phyloP scores from a whole-genome alignment of 2,329 filamentous ascomycete genomes.

The Colletotrichum sp. region DNA sequence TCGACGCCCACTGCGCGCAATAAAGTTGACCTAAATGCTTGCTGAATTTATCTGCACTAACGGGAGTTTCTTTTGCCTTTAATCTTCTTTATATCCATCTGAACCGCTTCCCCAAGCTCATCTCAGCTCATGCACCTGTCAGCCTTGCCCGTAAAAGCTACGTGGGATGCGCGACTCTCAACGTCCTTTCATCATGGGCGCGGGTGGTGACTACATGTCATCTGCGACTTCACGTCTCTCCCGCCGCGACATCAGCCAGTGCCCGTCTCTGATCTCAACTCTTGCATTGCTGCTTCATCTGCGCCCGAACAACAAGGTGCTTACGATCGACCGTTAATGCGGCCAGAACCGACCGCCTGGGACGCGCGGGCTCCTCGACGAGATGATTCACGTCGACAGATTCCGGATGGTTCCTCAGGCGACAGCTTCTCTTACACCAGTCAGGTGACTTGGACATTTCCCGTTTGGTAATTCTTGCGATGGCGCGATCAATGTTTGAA shows the following conservation, averaged over 20 bases:
- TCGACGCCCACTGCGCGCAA: not conserved
- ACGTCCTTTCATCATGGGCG: not conserved
- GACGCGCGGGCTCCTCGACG: not conserved
- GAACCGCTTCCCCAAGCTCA: not conserved
- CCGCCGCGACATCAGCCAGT: not conserved
- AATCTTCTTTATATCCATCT: not conserved
- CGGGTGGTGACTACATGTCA: not conserved
- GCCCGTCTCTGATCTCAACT: not conserved
- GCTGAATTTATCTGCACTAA: not conserved
- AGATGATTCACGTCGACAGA: not conserved
- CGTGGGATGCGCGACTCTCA: not conserved
- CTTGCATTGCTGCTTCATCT: not conserved
- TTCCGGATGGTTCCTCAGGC: not conserved
- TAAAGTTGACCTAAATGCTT: constrained; percentile 5
- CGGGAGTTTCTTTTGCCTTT: constrained; percentile 8
- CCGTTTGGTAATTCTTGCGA: not conserved
- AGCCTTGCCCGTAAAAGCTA: not conserved
- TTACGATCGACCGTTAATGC: not conserved
- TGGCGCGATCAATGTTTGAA: not conserved
- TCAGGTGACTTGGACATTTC: not conserved
- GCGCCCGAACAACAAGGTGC: not conserved
- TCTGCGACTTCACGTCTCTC: not conserved
- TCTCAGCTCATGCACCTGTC: constrained; percentile 10
- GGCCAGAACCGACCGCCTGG: not conserved
- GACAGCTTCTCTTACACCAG: not conserved